phyloP scores from a whole-genome alignment of 805 yeast genomes.

The Teunomyces kruisii region DNA sequence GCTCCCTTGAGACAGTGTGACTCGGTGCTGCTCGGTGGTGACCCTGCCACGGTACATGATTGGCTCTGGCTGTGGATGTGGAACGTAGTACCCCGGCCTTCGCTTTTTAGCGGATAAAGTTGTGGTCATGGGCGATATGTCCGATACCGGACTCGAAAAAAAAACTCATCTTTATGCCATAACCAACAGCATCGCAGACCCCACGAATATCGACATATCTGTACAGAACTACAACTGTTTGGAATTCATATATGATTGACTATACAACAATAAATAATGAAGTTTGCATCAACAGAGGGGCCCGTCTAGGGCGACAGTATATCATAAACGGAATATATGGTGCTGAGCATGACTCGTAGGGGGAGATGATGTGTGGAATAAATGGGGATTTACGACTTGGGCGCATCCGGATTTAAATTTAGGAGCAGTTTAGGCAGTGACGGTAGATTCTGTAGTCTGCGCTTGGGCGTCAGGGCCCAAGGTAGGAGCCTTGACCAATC shows the following conservation, averaged over 20 bases:
- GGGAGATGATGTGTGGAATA: background rate
- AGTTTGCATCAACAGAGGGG: background rate
- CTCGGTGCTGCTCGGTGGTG: too few relatives aligned
- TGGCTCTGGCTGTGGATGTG: background rate
- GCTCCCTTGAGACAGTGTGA: too few relatives aligned
- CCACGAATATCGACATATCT: too few relatives aligned
- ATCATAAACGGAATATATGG: background rate
- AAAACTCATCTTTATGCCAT: too few relatives aligned
- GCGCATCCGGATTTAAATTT: background rate
- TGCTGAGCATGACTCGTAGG: background rate
- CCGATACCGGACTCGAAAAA: constrained; percentile 3
- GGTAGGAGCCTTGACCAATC: constrained; percentile 53
- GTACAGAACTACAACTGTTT: too few relatives aligned
- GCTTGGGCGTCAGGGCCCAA: constrained; percentile 39
- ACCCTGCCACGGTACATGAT: too few relatives aligned
- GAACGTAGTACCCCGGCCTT: background rate
- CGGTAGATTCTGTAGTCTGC: constrained; percentile 6
- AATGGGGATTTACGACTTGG: too few relatives aligned
- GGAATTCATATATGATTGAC: constrained; percentile 1
- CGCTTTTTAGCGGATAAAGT: background rate
- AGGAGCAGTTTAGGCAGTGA: constrained; percentile 11
- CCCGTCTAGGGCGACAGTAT: constrained; percentile 1
- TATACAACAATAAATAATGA: constrained; percentile 3
- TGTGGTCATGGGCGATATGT: background rate
- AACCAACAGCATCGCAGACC: too few relatives aligned